Conservation (phyloP, 306 rosid species). For the Lupinus albus region DNA sequence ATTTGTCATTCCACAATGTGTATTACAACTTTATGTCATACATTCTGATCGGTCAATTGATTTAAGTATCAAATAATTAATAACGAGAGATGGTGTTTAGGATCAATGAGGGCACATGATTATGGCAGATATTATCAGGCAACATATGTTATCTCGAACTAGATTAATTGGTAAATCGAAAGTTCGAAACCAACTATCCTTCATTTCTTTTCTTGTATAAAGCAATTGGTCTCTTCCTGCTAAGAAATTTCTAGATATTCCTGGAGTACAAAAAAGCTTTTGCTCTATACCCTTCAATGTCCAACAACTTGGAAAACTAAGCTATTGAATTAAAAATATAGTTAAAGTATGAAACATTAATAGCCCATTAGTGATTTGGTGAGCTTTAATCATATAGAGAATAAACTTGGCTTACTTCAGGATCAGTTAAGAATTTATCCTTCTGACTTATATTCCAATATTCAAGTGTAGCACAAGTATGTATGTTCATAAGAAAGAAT, state of each 20-base stretch:
- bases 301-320: neutral
- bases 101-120: no score
- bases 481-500: conserved; percentile 14
- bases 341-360: no score
- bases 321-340: neutral
- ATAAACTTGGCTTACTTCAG: neutral
- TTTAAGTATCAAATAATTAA: no score
- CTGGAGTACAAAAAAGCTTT: neutral
- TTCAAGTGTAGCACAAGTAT: conserved; percentile 5
- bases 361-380: no score
- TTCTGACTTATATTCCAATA: neutral
- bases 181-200: neutral
- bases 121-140: no score
- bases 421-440: neutral
- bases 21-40: no score
- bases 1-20: no score
- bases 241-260: neutral
- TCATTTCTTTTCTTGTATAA: neutral
- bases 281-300: neutral
- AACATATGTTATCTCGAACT: neutral
- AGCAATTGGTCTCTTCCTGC: neutral
- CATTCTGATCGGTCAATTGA: no score
- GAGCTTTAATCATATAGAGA: no score
- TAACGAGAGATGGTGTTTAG: no score
- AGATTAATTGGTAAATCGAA: neutral